Evolutionary conservation across 1,139 yeast genomes (phyloP), one percentile per base, ranked within the genome.

Genomic region (Debaryomycetaceae sp.): DNA sequence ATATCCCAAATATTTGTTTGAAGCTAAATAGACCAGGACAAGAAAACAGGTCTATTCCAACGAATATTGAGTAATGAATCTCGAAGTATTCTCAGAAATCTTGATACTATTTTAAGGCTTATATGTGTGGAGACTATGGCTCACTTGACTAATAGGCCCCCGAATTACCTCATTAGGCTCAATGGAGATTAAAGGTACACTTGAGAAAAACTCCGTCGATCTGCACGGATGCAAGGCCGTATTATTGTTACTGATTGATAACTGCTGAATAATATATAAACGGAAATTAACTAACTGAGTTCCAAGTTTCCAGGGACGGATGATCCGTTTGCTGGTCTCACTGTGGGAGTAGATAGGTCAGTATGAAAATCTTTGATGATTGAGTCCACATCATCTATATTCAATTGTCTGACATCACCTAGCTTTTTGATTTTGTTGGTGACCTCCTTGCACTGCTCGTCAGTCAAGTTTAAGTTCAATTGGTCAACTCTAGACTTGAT

Each of bases 371-470:
- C 75, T 55, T 69, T 71, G 53, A 72, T 72, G 41, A 72, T 72
- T n/a, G 76, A 70, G 54, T 72, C 77, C 34, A 72, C 78, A 54
- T 72, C 78, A 55, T 72, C 78, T 45, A 72, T 72, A 49, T 68
- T 72, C 57, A 72, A 69, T 49, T 68, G 76, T 58, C 78, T 63
- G 40, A 78, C 78, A 57, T 78, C 83, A 46, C 83, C 83, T 68
- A 78, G 72, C 56, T 73, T 64, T 60, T 78, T 78, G 52, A 78
- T 77, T 59, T 77, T 78, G 46, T 63, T 60, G 7, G 83, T 78
- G 38, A 78, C 80, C 52, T 69, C 78, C 63, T 78, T 78, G 60
- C 80, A 72, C 63, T 78, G 83, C 45, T 75, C 81, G 53, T 78
- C 83, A 39, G 80, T 65, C 69, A 72, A 67, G 47, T 69, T 64